Base-by-base conservation (phyloP, 2,329 filamentous ascomycete species). In the Neonectria hederae region DNA sequence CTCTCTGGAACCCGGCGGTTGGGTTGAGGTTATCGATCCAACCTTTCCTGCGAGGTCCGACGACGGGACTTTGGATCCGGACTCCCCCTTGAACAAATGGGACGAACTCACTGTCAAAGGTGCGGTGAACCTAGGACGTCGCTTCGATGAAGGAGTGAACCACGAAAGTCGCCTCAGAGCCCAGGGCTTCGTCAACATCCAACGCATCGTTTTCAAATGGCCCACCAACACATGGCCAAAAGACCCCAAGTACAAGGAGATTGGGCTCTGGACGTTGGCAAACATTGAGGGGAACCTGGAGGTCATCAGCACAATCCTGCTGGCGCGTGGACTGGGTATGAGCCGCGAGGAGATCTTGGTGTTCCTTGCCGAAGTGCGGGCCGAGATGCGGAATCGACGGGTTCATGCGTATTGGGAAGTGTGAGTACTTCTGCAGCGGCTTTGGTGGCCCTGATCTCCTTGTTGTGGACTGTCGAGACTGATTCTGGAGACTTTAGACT, bases 1-100 rank as follows among this genome's bases (percentile, higher is more conserved):
- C 0, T 40, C 54, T 6, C 7, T 70, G 1, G 46, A 69, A 6
- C 51, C 66, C 1, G 66, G 68, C 7, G 68, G 68, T 2, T 70
- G 63, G 68, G n/a, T 70, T 3, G 68, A 70, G 45, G 48, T 70
- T 0, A 64, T 69, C 1, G 68, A 70, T 9, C 65, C 65, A 2
- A 48, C 51, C 1, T 58, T 70, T 19, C 68, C 68, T 8, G 68
- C 65, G 17, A 66, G 58, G 11, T 70, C 60, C 0, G 68, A 70
- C 30, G 68, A 70, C 7, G 63, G 54, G 11, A 62, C 68, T 1
- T 49, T 69, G 8, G 52, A 63, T 0, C n/a, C 62, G 0, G 9
- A 53, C 1, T 69, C 66, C 0, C 58, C 64, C 0, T 3, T 70
- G 0, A 57, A 65, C 6, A 63, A 51, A 10, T 70, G 68, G 68